Evolutionary conservation across 2,329 filamentous ascomycete species (phyloP), one percentile per base, ranked within the genome.

Genomic region (Claviceps pusilla): DNA sequence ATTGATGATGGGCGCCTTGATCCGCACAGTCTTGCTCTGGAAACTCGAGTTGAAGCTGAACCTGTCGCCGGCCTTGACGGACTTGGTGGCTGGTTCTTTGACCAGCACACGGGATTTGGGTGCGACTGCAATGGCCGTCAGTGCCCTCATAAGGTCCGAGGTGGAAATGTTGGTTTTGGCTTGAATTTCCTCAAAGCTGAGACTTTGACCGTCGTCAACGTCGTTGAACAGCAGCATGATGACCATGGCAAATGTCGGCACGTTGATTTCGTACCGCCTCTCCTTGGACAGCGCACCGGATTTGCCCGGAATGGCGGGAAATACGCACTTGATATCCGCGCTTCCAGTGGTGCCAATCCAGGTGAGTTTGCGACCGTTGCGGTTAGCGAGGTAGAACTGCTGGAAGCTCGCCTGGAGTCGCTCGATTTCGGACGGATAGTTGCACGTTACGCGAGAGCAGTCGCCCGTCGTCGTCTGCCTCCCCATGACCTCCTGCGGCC

Each of bases 171-270:
- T 87, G 1, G 90, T 95, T 60, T 78, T 77, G 6, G 80, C 83
- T 65, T 93, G 86, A 33, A 97, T 93, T 58, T 95, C 87, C 54
- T 93, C 86, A 54, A 82, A 80, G 0, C 74, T 71, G 16, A 84
- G 66, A 49, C 69, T 73, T 59, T 74, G 69, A 35, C 66, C 74
- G 6, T 77, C 73, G 2, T 65, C 66, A 0, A 94, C 63, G 42
- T 91, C 82, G 63, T 97, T 97, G 76, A 97, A 98, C 0, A 96
- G 79, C 48, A 95, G 68, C 24, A 98, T 70, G 29, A 97, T 83
- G 24, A 96, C 73, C 87, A 97, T 95, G 62, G 84, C 89, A 66
- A 93, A 93, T 0, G 93, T 97, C 1, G 89, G 86, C 24, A 95
- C 89, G 57, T 89, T 95, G 54, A 98, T 74, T 62, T 98, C 93